Conservation (phyloP, 345 rosid species). For the Kandelia obovata region DNA sequence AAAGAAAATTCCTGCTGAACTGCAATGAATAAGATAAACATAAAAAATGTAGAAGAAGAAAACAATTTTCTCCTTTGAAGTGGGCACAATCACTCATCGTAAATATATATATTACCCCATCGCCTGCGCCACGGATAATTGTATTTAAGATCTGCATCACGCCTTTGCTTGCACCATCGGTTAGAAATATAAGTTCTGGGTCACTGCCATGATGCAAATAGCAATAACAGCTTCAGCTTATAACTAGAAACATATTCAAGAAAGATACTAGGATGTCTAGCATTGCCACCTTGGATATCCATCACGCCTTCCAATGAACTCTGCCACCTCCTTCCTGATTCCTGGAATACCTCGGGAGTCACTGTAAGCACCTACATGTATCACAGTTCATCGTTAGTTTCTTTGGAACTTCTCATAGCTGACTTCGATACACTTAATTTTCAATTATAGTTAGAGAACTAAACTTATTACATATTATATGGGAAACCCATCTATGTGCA, state of each 20-base stretch:
- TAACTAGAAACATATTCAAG: slow-evolving; percentile 7
- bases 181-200: slow-evolving; percentile 91
- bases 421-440: neutral
- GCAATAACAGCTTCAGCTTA: slow-evolving; percentile 28
- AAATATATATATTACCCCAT: slow-evolving; percentile 62
- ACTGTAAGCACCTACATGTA: slow-evolving; percentile 81
- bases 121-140: slow-evolving; percentile 76
- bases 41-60: slow-evolving; percentile 1
- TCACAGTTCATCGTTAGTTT: neutral
- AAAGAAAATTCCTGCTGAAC: slow-evolving; percentile 6
- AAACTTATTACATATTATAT: neutral
- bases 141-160: slow-evolving; percentile 92
- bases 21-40: neutral
- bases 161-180: slow-evolving; percentile 99
- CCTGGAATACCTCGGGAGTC: slow-evolving; percentile 95
- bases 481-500: neutral
- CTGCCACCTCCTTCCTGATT: slow-evolving; percentile 88
- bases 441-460: too few relatives aligned
- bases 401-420: neutral
- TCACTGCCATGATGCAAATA: slow-evolving; percentile 49
- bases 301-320: slow-evolving; percentile 87
- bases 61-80: neutral
- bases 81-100: neutral
- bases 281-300: slow-evolving; percentile 84
- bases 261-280: slow-evolving; percentile 15